Base-by-base conservation (phyloP, 2,329 filamentous ascomycete species). In the Microdochium nivale region DNA sequence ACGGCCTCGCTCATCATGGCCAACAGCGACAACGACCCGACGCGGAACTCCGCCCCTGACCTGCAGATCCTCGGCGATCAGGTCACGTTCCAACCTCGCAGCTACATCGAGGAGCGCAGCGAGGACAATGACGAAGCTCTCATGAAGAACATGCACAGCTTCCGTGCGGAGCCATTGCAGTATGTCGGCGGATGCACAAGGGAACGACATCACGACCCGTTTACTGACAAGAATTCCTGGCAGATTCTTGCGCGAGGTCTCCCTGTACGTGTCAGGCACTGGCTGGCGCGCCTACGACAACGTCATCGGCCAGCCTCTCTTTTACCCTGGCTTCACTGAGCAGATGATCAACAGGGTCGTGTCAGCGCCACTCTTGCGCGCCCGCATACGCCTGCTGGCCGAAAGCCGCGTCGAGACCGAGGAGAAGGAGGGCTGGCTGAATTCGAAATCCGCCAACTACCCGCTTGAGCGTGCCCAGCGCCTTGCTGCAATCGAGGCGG, bases 231-330 rank as follows among this genome's bases (percentile, higher is more conserved):
- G n/a, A 55, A 66, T 49, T 59, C 55, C 48, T 24, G 49, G 49
- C 72, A 86, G 90, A 57, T 97, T 97, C 67, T 81, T 97, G 27
- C 89, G 90, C 59, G 94, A 99, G 73, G 86, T 99, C 32, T 94
- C 88, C 47, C 78, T 96, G 32, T 91, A 97, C 70, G 87, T 97
- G 56, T 92, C 90, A 13, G 94, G 94, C 51, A 87, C 88, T 49
- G 92, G 91, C 66, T 99, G 94, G 94, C 88, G 94, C 55, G 89
- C 88, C 54, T 99, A 99, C 72, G 90, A 97, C 64, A 76, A 87
- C 55, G 80, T 91, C 56, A 86, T 97, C 60, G 94, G 94, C 23
- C 91, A 96, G 66, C 90, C 90, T 10, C 86, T 96, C 56, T 97
- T 92, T 73, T 99, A 96, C 68, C 72, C 85, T 0, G 94, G 94